Percentiles rank a stretch among this genome's conserved stretches.
Evolutionary conservation across 2,329 filamentous ascomycete genomes (phyloP).

Genomic region (Fusarium sp.): DNA sequence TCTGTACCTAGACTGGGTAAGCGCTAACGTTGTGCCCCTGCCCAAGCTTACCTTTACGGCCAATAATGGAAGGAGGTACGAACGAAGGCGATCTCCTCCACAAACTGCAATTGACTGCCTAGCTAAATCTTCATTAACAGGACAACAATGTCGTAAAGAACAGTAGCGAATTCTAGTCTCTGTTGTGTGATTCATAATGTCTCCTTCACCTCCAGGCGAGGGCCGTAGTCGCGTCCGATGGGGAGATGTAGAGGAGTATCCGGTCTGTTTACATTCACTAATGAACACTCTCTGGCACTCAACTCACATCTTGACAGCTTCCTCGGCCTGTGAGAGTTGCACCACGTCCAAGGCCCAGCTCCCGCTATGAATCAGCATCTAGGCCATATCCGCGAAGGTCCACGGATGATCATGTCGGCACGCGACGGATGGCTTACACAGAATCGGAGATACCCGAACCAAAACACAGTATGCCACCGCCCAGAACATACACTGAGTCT

Average conservation of each 20-base stretch:
- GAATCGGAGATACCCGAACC: background rate
- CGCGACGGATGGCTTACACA: background rate
- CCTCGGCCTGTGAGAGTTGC: constrained; percentile 10
- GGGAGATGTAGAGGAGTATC: constrained; percentile 30
- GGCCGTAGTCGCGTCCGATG: constrained; percentile 35
- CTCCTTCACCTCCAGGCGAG: constrained; percentile 10
- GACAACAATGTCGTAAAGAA: background rate
- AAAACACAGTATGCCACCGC: background rate
- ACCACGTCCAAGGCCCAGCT: background rate
- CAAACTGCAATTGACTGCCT: background rate
- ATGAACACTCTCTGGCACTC: background rate
- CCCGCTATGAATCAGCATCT: constrained; percentile 3
- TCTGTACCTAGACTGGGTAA: background rate
- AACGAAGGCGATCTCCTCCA: background rate
- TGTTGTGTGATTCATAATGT: constrained; percentile 6
- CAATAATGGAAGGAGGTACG: constrained; percentile 6
- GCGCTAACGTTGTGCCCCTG: constrained; percentile 13
- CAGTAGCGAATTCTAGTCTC: background rate
- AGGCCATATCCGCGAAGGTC: background rate
- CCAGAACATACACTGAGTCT: constrained; percentile 28
- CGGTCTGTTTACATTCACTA: constrained; percentile 24
- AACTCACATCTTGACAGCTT: constrained; percentile 22
- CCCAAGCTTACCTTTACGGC: background rate
- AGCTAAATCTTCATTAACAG: background rate
- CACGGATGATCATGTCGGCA: constrained; percentile 1